Evolutionary conservation across 169 alveolate species (phyloP).

Genomic region (Pseudocohnilembus persalinus): DNA sequence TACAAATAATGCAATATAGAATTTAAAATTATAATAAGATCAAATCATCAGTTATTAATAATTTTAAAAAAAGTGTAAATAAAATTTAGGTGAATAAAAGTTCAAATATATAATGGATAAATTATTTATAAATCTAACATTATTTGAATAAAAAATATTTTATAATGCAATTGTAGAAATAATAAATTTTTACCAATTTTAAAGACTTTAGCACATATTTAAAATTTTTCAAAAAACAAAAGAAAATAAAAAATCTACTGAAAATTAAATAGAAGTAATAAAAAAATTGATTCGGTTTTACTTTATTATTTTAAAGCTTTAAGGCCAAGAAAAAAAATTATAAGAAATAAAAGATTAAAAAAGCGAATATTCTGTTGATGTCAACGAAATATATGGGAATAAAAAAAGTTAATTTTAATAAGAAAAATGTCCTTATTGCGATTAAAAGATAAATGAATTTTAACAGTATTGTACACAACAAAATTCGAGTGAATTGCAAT

Average conservation of each 20-base stretch:
- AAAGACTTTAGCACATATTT: no score
- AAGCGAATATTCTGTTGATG: neutral
- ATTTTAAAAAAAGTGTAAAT: neutral
- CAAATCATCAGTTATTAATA: neutral
- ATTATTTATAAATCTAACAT: neutral
- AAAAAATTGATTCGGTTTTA: no score
- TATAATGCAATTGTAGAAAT: neutral
- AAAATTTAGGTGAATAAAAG: neutral
- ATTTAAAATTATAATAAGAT: neutral
- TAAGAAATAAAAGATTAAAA: neutral
- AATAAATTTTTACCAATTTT: no score
- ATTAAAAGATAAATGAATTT: neutral
- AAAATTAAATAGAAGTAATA: neutral
- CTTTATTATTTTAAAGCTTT: no score
- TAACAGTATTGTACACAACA: neutral
- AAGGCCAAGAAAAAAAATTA: no score
- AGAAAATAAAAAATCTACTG: no score
- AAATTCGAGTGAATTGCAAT: neutral
- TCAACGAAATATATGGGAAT: neutral
- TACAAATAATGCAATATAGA: no score
- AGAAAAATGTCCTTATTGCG: neutral
- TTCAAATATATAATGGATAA: no score
- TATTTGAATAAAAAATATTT: no score
- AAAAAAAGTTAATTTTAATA: neutral
- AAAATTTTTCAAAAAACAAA: no score